phyloP scores from a whole-genome alignment of 192 early-diverging fungal genomes.

The Coemansia sp. region DNA sequence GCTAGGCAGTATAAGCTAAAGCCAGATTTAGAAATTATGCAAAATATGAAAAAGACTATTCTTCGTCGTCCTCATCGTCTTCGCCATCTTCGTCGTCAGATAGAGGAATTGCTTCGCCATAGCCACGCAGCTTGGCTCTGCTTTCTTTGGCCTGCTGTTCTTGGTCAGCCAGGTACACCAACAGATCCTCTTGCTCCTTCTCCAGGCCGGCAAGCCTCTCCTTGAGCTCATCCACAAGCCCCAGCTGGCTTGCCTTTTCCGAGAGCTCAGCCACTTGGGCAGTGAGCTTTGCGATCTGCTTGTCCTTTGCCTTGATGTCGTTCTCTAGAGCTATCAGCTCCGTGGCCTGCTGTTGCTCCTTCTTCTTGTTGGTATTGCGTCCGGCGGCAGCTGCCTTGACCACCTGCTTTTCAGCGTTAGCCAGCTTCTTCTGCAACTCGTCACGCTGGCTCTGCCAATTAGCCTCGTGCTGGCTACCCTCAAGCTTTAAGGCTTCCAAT shows the following conservation, averaged over 20 bases:
- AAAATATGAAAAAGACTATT: background rate
- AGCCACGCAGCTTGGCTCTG: constrained; percentile 52
- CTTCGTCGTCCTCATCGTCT: constrained; percentile 35
- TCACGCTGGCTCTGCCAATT: constrained; percentile 28
- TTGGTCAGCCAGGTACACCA: constrained; percentile 82
- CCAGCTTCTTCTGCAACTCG: constrained; percentile 44
- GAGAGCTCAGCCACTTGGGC: constrained; percentile 66
- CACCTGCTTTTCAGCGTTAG: constrained; percentile 47
- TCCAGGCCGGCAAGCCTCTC: constrained; percentile 48
- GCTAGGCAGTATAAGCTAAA: background rate
- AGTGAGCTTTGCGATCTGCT: constrained; percentile 39
- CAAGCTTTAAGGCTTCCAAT: constrained; percentile 19
- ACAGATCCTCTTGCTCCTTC: constrained; percentile 81
- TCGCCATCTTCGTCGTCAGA: constrained; percentile 62
- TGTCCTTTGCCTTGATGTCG: constrained; percentile 38
- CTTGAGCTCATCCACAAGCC: constrained; percentile 30
- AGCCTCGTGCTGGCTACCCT: constrained; percentile 6
- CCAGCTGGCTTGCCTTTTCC: constrained; percentile 19
- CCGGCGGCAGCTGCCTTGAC: constrained; percentile 48
- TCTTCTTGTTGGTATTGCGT: constrained; percentile 51
- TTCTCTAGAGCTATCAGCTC: constrained; percentile 21
- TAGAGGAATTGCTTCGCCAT: constrained; percentile 54
- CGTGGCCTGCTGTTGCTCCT: constrained; percentile 48
- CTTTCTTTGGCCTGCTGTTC: constrained; percentile 64
- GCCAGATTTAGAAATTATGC: background rate